Percentiles rank a stretch among this genome's conserved stretches.
Evolutionary conservation across 352 stramenopile species (phyloP).

Genomic region (Phytophthora megakarya): DNA sequence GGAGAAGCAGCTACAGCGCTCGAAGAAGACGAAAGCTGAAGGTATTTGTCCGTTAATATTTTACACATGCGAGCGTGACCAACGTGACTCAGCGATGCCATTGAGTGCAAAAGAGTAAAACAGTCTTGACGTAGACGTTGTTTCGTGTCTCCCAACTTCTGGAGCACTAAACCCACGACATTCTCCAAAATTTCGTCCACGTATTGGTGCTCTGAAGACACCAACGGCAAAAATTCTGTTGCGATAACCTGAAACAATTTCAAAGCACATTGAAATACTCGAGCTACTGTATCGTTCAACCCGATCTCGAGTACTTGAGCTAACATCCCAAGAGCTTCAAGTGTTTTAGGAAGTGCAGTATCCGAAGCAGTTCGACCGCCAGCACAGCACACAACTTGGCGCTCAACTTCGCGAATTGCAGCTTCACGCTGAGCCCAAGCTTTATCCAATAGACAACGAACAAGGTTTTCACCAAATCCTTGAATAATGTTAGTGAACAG

Average conservation of each 20-base stretch:
- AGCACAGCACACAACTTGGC: slow-evolving; percentile 56
- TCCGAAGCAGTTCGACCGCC: slow-evolving; percentile 52
- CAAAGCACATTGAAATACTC: slow-evolving; percentile 82
- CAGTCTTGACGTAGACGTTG: slow-evolving; percentile 73
- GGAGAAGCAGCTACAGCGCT: slow-evolving; percentile 48
- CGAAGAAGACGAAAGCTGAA: slow-evolving; percentile 39
- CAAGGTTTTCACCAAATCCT: slow-evolving; percentile 67
- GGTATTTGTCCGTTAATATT: slow-evolving; percentile 68
- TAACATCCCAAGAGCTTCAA: slow-evolving; percentile 63
- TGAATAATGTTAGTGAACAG: slow-evolving; percentile 58
- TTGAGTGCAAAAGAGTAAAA: slow-evolving; percentile 69
- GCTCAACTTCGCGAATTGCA: slow-evolving; percentile 76
- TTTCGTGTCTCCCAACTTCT: slow-evolving; percentile 82
- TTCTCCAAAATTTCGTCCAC: slow-evolving; percentile 67
- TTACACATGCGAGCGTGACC: slow-evolving; percentile 64
- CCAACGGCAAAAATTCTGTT: slow-evolving; percentile 70
- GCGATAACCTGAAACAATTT: slow-evolving; percentile 71
- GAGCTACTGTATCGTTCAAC: slow-evolving; percentile 75
- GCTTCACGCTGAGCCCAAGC: slow-evolving; percentile 78
- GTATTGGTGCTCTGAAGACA: slow-evolving; percentile 48
- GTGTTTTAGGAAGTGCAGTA: slow-evolving; percentile 55
- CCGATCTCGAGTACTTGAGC: slow-evolving; percentile 66
- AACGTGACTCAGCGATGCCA: slow-evolving; percentile 61
- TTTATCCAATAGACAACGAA: slow-evolving; percentile 84
- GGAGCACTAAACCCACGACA: slow-evolving; percentile 63